Conservation (phyloP, 139 green algal genomes). For the Mesotaenium endlicherianum region DNA sequence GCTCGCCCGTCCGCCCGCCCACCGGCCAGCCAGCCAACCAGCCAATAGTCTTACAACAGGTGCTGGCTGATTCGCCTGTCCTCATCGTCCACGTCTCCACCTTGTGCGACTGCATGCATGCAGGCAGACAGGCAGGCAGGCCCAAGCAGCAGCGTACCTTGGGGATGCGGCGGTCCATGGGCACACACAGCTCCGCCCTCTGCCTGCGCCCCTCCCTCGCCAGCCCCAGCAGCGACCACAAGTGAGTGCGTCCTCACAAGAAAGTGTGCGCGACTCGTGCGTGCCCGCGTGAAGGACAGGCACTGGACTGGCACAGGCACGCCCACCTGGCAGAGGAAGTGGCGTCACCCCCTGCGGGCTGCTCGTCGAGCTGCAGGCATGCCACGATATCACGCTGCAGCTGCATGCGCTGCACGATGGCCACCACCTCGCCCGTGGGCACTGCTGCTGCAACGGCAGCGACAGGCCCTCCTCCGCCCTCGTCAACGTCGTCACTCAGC, state of each 20-base stretch:
- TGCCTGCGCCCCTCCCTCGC: too few species aligned
- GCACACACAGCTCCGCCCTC: conserved; percentile 27
- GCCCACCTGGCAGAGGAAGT: not conserved
- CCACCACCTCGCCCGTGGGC: conserved; percentile 26
- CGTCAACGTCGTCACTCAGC: too few species aligned
- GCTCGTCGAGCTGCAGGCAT: conserved; percentile 9
- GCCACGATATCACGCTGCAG: conserved; percentile 18
- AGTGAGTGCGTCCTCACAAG: too few species aligned
- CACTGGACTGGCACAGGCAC: not conserved
- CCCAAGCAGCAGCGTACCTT: conserved; percentile 11
- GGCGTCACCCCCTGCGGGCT: not conserved
- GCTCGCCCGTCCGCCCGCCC: not conserved
- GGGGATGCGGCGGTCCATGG: conserved; percentile 35
- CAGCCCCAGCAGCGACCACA: too few species aligned
- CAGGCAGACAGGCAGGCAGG: not conserved
- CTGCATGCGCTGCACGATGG: conserved; percentile 16
- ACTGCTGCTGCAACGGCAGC: too few species aligned
- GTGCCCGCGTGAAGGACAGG: too few species aligned
- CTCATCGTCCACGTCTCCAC: too few species aligned
- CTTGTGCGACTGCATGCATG: too few species aligned
- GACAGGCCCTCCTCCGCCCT: too few species aligned
- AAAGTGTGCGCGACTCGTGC: too few species aligned
- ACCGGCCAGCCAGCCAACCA: not conserved
- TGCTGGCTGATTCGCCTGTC: not conserved
- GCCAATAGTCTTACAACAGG: not conserved